Base-by-base conservation (phyloP, 768 basidiomycete species). In the Mycena galopus region DNA sequence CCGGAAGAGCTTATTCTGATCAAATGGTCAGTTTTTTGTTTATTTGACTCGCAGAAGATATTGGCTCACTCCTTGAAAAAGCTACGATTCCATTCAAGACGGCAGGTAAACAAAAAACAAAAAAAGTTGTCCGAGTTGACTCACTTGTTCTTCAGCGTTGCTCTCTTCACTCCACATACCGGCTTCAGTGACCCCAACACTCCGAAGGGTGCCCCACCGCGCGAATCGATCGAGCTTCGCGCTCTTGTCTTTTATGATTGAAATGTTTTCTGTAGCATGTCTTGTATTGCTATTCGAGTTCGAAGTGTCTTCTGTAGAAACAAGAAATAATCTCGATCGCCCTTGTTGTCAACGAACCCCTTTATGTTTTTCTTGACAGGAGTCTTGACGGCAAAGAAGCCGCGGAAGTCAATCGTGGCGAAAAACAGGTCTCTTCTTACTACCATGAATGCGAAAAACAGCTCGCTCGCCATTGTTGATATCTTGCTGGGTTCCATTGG, bases 21-120 rank as follows among this genome's bases (percentile, higher is more conserved):
- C 87, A 68, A 89, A 87, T 84, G 89, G 89, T 90, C 73, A 63
- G 87, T 56, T 51, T 3, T 51, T 27, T 32, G 19, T 30, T 6
- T 17, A 35, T 32, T 30, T n/a, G 3, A 27, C 29, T 23, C 7
- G 2, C 19, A n/a, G 27, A 11, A 27, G 21, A 2, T 6, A 2
- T 37, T 21, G 4, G 17, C 21, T 42, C 14, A 57, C 12, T 39
- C 3, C 1, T 30, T 58, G 37, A 32, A 5, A 12, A 21, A 72
- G 72, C 37, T 73, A 19, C 25, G 72, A 73, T 35, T 73, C 72
- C 7, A 44, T 59, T 8, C 66, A 73, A 56, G 67, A 73, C 51
- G 72, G 72, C 16, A 73, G 56, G 56, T 57, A 35, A n/a, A n/a
- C 30, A 19, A 55, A 7, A 55, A 57, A n/a, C 14, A n/a, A n/a